Evolutionary conservation across 2,329 filamentous ascomycete species (phyloP).

Genomic region (Cylindrodendrum hubeiense): DNA sequence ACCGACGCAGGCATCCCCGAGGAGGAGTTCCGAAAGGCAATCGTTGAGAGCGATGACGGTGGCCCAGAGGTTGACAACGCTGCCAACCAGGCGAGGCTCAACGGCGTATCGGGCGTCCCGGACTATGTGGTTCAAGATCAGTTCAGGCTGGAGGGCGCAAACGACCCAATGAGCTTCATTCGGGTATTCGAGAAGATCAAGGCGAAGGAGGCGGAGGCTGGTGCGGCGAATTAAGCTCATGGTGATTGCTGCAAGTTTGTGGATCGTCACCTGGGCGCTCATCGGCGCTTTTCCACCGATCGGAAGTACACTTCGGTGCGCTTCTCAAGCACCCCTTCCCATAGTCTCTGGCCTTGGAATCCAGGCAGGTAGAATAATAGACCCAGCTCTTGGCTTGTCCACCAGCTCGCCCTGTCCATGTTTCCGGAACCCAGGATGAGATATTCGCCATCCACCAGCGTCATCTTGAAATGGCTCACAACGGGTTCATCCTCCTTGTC

Average conservation of each 20-base stretch:
- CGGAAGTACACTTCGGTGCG: constrained; percentile 51
- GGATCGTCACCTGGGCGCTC: neutral
- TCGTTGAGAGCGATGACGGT: constrained; percentile 63
- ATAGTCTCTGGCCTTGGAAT: constrained; percentile 52
- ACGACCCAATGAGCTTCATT: constrained; percentile 74
- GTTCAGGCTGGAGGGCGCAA: constrained; percentile 77
- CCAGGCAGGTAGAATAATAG: constrained; percentile 66
- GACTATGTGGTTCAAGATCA: constrained; percentile 78
- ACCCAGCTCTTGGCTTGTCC: constrained; percentile 86
- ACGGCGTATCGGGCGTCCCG: constrained; percentile 73
- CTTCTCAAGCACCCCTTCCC: constrained; percentile 53
- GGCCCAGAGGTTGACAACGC: constrained; percentile 50
- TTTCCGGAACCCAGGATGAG: constrained; percentile 84
- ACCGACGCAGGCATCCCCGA: constrained; percentile 60
- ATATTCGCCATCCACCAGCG: constrained; percentile 76
- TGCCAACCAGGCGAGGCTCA: constrained; percentile 42
- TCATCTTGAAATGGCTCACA: constrained; percentile 83
- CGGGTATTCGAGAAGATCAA: constrained; percentile 72
- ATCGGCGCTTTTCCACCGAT: constrained; percentile 28
- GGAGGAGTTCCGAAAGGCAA: constrained; percentile 50
- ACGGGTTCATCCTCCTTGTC: constrained; percentile 68
- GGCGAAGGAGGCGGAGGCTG: constrained; percentile 38
- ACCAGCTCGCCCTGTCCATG: constrained; percentile 88
- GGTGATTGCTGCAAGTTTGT: constrained; percentile 2
- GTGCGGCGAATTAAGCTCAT: constrained; percentile 1